These are phyloP conservation scores for Xerophyta viscosa DNA, from an alignment of 106 monocot species.

Conservation along the genomic window DNA sequence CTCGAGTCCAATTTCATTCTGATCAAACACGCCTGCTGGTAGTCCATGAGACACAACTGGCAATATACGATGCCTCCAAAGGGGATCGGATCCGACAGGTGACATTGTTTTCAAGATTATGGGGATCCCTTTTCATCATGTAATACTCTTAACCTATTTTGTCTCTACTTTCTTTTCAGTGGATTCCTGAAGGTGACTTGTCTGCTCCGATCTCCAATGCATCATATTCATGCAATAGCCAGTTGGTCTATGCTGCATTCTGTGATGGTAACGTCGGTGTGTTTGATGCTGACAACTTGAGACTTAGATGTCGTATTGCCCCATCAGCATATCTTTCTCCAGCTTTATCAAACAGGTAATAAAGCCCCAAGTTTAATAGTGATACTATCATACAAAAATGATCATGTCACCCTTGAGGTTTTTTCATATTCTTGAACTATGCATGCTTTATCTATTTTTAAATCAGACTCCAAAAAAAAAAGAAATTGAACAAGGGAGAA, in stretches of 20 bases:
- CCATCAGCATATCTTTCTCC: slow-evolving; percentile 30
- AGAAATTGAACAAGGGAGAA: too few species aligned
- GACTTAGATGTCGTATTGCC: slow-evolving; percentile 45
- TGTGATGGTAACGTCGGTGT: slow-evolving; percentile 41
- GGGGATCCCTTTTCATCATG: background rate
- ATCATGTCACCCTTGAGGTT: too few species aligned
- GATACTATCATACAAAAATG: too few species aligned
- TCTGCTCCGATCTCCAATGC: slow-evolving; percentile 43
- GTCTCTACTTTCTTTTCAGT: too few species aligned
- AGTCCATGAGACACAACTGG: slow-evolving; percentile 47
- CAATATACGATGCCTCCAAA: slow-evolving; percentile 50
- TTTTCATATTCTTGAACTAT: too few species aligned
- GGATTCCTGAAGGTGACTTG: slow-evolving; percentile 34
- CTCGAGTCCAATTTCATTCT: slow-evolving; percentile 43
- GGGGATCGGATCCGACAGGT: slow-evolving; percentile 39
- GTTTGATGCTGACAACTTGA: slow-evolving; percentile 47
- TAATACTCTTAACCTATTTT: background rate
- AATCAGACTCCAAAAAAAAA: too few species aligned
- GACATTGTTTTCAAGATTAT: background rate
- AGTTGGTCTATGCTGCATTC: slow-evolving; percentile 41
- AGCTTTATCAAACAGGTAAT: slow-evolving; percentile 30
- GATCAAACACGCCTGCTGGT: slow-evolving; percentile 47
- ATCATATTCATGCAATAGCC: slow-evolving; percentile 42
- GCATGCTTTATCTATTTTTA: too few species aligned
- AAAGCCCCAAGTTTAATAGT: too few species aligned